Evolutionary conservation across 345 rosid species (phyloP), one percentile per base, ranked within the genome.

Genomic region (Ceriops zippeliana): DNA sequence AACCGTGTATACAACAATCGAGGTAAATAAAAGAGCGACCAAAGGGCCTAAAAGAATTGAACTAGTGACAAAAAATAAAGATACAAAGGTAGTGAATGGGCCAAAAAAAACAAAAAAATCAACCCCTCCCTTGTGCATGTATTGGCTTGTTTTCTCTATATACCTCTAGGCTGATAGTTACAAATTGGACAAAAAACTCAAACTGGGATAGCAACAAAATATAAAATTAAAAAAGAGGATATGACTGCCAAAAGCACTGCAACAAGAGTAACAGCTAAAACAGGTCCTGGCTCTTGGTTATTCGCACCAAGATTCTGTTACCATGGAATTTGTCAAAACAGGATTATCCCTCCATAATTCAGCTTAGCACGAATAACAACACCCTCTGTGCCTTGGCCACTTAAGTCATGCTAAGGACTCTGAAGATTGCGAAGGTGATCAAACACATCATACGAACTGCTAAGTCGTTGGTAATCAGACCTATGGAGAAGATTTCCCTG

Each of bases 381-480:
- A 13, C 16, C 49, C 49, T 42, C 49, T 15, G 59, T 56, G 26
- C 17, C 17, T 56, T 56, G 28, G 31, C 26, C 27, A 56, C 9
- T 11, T 10, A 5, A 56, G 10, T 56, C 30, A 24, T 0, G 22
- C 62, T 54, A 89, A 13, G 93, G 97, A 72, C 93, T 93, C 17
- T 82, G 89, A 83, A 91, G 81, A 70, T 87, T 86, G 58, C 78
- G 83, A 20, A 91, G 78, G 71, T 89, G 91, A 65, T 89, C 85
- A 21, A 89, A 88, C 77, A 89, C 74, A n/a, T 93, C 96, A 63
- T 81, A 83, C 20, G 97, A 86, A 49, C 78, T 75, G 63, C 96
- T 91, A 15, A 93, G 86, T 38, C 75, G 87, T 67, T 89, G 91
- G 73, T 80, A 85, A 78, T 89, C 85, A 6, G 97, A 78, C 19